Base-by-base conservation (phyloP, 2,329 filamentous ascomycete genomes). In the Coniella vitis region DNA sequence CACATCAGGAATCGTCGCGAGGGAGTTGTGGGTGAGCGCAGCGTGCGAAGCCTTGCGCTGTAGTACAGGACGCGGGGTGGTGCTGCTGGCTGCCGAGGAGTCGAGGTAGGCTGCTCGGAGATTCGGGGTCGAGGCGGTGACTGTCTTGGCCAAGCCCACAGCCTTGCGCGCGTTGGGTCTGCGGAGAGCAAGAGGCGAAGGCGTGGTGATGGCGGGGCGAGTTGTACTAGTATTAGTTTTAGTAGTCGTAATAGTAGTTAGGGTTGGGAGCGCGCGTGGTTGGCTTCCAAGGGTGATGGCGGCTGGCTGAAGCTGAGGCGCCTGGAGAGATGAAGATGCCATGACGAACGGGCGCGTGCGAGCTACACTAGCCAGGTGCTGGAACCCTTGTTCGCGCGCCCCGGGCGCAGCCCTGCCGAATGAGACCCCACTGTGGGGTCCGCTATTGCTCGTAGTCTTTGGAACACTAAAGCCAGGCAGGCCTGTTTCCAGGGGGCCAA, bases 1-100 rank as follows among this genome's bases (percentile, higher is more conserved):
- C 57, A 78, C 79, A 79, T 85, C 81, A 59, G 81, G 82, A 55
- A 84, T 83, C 53, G 76, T 71, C 55, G 82, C 80, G 47, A 85
- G 73, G 21, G 80, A 80, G 60, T 70, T 71, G 53, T 72, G 71
- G 45, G 83, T 87, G 55, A 90, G 74, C 42, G 84, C 81, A 54
- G 81, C 83, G 55, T 87, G 71, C 43, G 84, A 89, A 52, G 76
- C 74, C 70, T 90, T 90, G 61, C 86, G 82, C 60, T 78, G 74
- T 57, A 84, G 71, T 51, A 73, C 70, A 39, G 62, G 67, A 19
- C 22, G 19, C 14, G 51, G 49, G 10, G 47, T 38, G 25, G 69
- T 63, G 36, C 73, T 68, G 55, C 70, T 71, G 44, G 74, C 73
- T 76, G 74, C 7, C 69, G 21, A 37, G 19, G 45, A 17, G n/a